phyloP scores from a whole-genome alignment of 208 protist species.

The Trypanosoma avium region DNA sequence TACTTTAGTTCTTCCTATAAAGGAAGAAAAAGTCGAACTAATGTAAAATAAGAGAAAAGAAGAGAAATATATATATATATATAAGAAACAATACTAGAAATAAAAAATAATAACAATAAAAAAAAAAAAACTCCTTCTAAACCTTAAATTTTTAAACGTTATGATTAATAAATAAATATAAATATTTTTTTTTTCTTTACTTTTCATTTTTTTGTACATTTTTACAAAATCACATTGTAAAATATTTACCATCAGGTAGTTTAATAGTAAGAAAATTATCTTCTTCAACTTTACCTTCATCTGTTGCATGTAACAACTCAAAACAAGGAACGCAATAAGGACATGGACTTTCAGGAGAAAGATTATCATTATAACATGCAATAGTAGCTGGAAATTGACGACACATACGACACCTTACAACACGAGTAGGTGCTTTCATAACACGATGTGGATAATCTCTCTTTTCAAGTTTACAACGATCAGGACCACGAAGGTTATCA shows the following conservation, averaged over 20 bases:
- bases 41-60: too few species aligned
- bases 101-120: too few species aligned
- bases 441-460: conserved; percentile 61
- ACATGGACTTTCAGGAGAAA: conserved; percentile 49
- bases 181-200: conserved; percentile 20
- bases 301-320: conserved; percentile 58
- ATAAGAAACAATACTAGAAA: too few species aligned
- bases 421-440: conserved; percentile 31
- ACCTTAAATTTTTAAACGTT: too few species aligned
- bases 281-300: conserved; percentile 37
- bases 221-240: conserved; percentile 13
- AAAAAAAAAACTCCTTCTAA: too few species aligned
- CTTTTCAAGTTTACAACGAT: conserved; percentile 28
- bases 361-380: conserved; percentile 43
- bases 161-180: not conserved
- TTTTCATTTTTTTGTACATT: not conserved
- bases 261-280: conserved; percentile 18
- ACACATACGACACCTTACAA: conserved; percentile 63
- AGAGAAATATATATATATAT: too few species aligned
- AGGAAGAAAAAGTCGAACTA: too few species aligned
- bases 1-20: too few species aligned
- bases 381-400: conserved; percentile 62
- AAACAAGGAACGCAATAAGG: conserved; percentile 77
- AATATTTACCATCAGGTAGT: conserved; percentile 23
- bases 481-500: conserved; percentile 35